phyloP scores from a whole-genome alignment of 1,284 basidiomycete species.

The Malassezia brasiliensis region DNA sequence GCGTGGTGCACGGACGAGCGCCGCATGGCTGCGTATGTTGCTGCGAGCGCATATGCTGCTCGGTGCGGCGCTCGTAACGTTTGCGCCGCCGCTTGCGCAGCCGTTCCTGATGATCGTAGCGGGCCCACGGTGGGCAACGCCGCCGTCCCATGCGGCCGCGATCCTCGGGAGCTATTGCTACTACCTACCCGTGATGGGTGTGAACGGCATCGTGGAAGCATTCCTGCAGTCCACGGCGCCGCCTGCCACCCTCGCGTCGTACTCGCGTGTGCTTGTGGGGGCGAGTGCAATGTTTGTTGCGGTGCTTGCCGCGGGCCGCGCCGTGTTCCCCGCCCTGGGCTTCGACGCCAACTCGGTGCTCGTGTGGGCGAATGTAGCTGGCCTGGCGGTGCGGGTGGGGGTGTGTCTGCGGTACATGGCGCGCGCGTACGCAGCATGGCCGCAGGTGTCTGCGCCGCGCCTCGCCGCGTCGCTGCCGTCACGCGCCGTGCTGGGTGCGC shows the following conservation, averaged over 20 bases:
- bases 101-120: conserved; percentile 34
- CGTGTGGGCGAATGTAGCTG: conserved; percentile 6
- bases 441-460: neutral
- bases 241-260: conserved; percentile 19
- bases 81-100: conserved; percentile 28
- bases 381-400: conserved; percentile 7
- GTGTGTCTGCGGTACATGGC: conserved; percentile 1
- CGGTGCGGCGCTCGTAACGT: conserved; percentile 21
- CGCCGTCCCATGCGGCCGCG: conserved; percentile 27
- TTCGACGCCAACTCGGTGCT: neutral
- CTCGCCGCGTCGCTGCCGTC: neutral
- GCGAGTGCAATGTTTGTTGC: conserved; percentile 29
- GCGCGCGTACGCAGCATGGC: neutral
- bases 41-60: conserved; percentile 31
- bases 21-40: conserved; percentile 22
- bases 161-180: conserved; percentile 34
- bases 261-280: conserved; percentile 26
- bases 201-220: conserved; percentile 43
- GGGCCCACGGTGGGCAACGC: conserved; percentile 30
- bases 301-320: conserved; percentile 8
- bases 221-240: conserved; percentile 36
- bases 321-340: neutral
- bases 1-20: neutral
- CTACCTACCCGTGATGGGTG: conserved; percentile 41
- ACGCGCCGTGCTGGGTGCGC: neutral